Evolutionary conservation across 352 stramenopile species (phyloP).

Genomic region (Pythium aristosporum): DNA sequence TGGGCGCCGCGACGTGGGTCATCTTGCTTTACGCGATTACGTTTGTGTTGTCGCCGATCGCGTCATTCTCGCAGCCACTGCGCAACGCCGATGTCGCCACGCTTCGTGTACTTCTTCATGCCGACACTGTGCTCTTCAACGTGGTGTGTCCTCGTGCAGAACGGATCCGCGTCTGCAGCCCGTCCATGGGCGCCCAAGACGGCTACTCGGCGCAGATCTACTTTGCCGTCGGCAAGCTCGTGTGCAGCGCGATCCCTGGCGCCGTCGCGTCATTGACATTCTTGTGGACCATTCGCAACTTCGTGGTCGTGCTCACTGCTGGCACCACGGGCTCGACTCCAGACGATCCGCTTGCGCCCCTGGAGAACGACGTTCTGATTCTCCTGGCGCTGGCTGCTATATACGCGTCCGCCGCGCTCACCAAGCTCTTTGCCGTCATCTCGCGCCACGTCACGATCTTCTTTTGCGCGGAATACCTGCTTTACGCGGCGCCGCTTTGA

Average conservation of each 20-base stretch:
- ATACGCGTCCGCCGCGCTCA: slow-evolving; percentile 49
- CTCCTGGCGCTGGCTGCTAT: slow-evolving; percentile 42
- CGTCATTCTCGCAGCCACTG: slow-evolving; percentile 14
- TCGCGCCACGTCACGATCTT: slow-evolving; percentile 63
- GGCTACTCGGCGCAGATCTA: slow-evolving; percentile 53
- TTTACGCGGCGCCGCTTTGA: slow-evolving; percentile 36
- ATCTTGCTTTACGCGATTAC: slow-evolving; percentile 31
- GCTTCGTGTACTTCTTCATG: slow-evolving; percentile 37
- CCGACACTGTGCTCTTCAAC: slow-evolving; percentile 62
- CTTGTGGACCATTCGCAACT: slow-evolving; percentile 45
- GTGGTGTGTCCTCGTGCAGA: slow-evolving; percentile 46
- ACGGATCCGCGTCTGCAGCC: slow-evolving; percentile 50
- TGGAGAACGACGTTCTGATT: slow-evolving; percentile 48
- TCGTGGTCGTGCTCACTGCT: slow-evolving; percentile 24
- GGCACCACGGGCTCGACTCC: neutral
- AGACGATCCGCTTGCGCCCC: slow-evolving; percentile 8
- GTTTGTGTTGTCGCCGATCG: slow-evolving; percentile 15
- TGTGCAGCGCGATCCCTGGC: slow-evolving; percentile 46
- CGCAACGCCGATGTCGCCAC: slow-evolving; percentile 30
- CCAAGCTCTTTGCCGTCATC: slow-evolving; percentile 55
- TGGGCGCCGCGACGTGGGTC: slow-evolving; percentile 31
- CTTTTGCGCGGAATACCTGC: slow-evolving; percentile 70
- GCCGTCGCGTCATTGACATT: slow-evolving; percentile 42
- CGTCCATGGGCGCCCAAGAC: slow-evolving; percentile 33
- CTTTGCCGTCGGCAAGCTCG: slow-evolving; percentile 51